A percentile compares a stretch with the other conserved stretches of the same genome.
phyloP scores from a whole-genome alignment of 257 asterid genomes.

The Solanum appendiculatum region DNA sequence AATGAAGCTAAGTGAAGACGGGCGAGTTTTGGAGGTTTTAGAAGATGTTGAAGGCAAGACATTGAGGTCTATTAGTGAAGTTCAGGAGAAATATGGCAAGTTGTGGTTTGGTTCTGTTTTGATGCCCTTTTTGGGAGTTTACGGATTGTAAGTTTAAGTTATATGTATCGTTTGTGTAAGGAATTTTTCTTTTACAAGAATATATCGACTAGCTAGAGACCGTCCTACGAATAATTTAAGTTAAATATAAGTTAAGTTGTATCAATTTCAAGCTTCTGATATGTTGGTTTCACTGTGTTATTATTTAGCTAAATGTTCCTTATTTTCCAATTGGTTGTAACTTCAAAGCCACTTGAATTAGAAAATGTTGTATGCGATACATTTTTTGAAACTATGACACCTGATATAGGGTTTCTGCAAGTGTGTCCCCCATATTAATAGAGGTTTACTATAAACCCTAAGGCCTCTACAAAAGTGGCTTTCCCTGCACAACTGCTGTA shows the following conservation, averaged over 20 bases:
- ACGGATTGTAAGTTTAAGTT: slow-evolving; percentile 1
- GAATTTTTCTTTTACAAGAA: neutral
- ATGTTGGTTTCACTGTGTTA: neutral
- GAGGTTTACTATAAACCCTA: too few relatives aligned
- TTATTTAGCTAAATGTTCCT: neutral
- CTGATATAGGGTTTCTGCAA: too few relatives aligned
- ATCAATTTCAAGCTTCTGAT: neutral
- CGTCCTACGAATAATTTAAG: neutral
- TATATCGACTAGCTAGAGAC: neutral
- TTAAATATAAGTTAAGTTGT: neutral
- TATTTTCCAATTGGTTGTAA: neutral
- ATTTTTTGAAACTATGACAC: too few relatives aligned
- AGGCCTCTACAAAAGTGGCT: too few relatives aligned
- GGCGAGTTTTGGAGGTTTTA: slow-evolving; percentile 35
- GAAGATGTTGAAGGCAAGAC: slow-evolving; percentile 52
- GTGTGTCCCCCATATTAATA: too few relatives aligned
- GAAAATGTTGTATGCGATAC: too few relatives aligned
- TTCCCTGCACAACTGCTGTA: too few relatives aligned
- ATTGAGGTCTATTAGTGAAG: slow-evolving; percentile 50
- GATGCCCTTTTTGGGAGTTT: slow-evolving; percentile 37
- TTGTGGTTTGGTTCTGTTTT: slow-evolving; percentile 52
- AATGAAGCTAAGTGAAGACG: slow-evolving; percentile 44
- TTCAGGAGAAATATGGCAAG: slow-evolving; percentile 52
- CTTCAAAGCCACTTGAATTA: neutral
- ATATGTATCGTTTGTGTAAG: neutral